phyloP scores from a whole-genome alignment of 2,329 filamentous ascomycete species.

The Cladosporium phlei region DNA sequence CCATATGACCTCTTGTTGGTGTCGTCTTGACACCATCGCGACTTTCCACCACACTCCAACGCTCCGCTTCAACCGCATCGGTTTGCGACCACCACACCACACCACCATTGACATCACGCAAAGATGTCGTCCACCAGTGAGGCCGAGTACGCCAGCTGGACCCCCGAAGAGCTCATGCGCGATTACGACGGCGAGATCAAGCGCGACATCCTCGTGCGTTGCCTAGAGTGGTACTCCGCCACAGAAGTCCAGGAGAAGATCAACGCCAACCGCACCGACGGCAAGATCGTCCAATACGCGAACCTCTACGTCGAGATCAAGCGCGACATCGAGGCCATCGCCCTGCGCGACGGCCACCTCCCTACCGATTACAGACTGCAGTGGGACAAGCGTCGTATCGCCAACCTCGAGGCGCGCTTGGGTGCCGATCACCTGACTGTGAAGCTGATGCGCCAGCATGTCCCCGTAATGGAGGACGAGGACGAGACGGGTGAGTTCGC shows the following conservation, averaged over 20 bases:
- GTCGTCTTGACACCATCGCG: too few species aligned
- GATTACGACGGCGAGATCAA: conserved; percentile 2
- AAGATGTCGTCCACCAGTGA: neutral
- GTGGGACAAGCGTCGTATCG: neutral
- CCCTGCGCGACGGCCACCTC: neutral
- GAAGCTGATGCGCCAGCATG: neutral
- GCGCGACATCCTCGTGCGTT: neutral
- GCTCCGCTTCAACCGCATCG: too few species aligned
- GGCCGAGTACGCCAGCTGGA: neutral
- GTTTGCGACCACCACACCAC: neutral
- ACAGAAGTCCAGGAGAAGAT: conserved; percentile 3
- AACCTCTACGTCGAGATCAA: neutral
- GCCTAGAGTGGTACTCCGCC: conserved; percentile 9
- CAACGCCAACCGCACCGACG: neutral
- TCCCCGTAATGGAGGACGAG: too few species aligned
- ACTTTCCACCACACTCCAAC: too few species aligned
- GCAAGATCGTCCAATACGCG: neutral
- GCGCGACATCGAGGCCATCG: neutral
- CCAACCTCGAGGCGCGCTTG: neutral
- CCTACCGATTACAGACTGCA: neutral
- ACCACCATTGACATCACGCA: neutral
- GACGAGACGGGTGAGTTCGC: neutral
- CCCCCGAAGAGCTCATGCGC: neutral
- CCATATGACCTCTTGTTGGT: too few species aligned
- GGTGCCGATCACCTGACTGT: neutral